Base-by-base conservation (phyloP, 768 basidiomycete genomes). In the Xerocomus spinulosus region DNA sequence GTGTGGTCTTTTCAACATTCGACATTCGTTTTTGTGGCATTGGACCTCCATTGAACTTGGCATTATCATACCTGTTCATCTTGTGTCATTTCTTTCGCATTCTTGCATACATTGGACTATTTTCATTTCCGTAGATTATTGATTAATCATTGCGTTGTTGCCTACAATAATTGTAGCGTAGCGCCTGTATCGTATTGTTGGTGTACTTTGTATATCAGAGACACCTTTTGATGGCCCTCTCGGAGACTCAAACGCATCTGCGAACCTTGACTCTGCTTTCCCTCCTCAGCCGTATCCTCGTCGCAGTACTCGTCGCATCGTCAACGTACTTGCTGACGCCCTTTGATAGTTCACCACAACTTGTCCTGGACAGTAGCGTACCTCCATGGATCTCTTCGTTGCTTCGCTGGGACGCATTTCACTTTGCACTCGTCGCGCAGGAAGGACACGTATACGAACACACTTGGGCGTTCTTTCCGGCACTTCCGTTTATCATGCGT, bases 391-490 rank as follows among this genome's bases (percentile, higher is more conserved):
- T 53, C 1, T 62, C 64, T 17, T 55, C 67, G 6, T 61, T 82
- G 3, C 70, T 92, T 9, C 80, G 92, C 55, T 99, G 95, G 96
- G 95, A 98, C 61, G 74, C 74, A 3, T 77, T 97, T 54, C 85
- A 96, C 67, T 97, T 92, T 64, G 56, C 72, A 6, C 75, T 78
- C 56, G 79, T 91, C 44, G 88, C 91, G 0, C 58, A 72, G 23
- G 50, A 76, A 10, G 76, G 79, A 9, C 77, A 84, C 55, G 51
- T 52, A 1, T 82, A 80, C 61, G 95, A 98, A 61, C 78, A 95
- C 57, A 75, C 89, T 54, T 88, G 87, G 78, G 95, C 95, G 0
- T 98, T 92, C 66, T 77, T 92, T 52, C 87, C 90, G 2, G 89
- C 79, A 5, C 66, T 79, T 21, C 78, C 88, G 3, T 58, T 70